Evolutionary conservation across 352 stramenopile species (phyloP).

Genomic region (Phytophthora citrophthora): DNA sequence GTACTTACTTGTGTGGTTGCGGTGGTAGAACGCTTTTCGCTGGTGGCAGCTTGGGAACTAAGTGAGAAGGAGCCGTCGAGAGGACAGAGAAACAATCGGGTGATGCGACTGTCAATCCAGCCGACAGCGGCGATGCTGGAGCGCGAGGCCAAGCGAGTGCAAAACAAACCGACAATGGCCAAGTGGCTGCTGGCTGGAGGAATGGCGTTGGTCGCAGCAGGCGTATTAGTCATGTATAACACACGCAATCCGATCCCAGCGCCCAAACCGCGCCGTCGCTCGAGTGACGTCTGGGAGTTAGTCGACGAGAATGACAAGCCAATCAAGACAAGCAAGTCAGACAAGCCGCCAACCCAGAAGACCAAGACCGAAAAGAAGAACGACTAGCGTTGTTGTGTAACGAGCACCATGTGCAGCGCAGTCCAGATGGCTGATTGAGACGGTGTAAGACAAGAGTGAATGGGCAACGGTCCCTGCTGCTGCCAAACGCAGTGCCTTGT

Average conservation of each 20-base stretch:
- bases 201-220: slow-evolving; percentile 52
- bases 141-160: slow-evolving; percentile 34
- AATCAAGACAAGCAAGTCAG: slow-evolving; percentile 19
- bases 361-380: slow-evolving; percentile 34
- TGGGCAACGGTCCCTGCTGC: slow-evolving; percentile 10
- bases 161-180: slow-evolving; percentile 15
- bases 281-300: slow-evolving; percentile 57
- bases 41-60: slow-evolving; percentile 71
- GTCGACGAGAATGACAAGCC: slow-evolving; percentile 49
- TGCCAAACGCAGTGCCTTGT: slow-evolving; percentile 19
- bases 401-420: slow-evolving; percentile 3
- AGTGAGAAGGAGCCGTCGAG: slow-evolving; percentile 30
- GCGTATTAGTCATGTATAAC: slow-evolving; percentile 57
- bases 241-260: slow-evolving; percentile 38
- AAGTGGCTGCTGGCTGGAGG: slow-evolving; percentile 57
- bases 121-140: slow-evolving; percentile 46
- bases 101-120: slow-evolving; percentile 55
- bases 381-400: slow-evolving; percentile 24
- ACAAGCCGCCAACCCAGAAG: slow-evolving; percentile 22
- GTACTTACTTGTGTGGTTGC: slow-evolving; percentile 3
- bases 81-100: slow-evolving; percentile 31
- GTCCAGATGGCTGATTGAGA: slow-evolving; percentile 3
- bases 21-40: slow-evolving; percentile 49
- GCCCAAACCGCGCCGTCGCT: slow-evolving; percentile 33
- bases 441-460: slow-evolving; percentile 23